Evolutionary conservation across 2,329 filamentous ascomycete genomes (phyloP).

Genomic region (Fusarium sp.): DNA sequence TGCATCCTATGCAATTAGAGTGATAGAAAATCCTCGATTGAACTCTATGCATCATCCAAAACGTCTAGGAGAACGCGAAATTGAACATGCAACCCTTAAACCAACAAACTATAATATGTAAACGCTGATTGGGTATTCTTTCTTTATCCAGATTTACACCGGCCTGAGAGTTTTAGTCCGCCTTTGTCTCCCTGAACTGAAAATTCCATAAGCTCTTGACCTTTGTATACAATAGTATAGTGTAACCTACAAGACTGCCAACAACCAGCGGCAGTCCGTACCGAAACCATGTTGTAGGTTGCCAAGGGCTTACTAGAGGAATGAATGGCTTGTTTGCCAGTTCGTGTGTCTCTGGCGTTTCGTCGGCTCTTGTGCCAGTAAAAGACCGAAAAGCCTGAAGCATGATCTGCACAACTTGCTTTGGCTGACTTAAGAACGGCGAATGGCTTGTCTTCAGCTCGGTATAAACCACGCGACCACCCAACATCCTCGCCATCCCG

Average conservation of each 20-base stretch:
- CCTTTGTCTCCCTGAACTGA: neutral
- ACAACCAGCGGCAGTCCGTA: neutral
- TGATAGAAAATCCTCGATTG: accelerated
- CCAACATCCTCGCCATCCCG: neutral
- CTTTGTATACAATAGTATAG: neutral
- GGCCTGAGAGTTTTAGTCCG: accelerated
- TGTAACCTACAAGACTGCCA: neutral
- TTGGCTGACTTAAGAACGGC: neutral
- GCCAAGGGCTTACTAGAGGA: neutral
- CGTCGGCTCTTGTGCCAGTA: neutral
- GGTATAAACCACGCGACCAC: neutral
- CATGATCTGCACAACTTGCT: neutral
- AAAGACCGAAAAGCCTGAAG: neutral
- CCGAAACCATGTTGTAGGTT: neutral
- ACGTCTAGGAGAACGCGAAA: accelerated
- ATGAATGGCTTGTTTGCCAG: accelerated
- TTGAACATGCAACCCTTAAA: accelerated
- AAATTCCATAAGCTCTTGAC: neutral
- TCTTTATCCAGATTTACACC: accelerated
- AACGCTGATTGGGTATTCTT: neutral
- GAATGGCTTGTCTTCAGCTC: neutral
- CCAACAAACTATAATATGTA: accelerated
- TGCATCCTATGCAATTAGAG: neutral
- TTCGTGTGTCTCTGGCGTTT: neutral
- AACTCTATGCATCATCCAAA: too few relatives aligned